Conservation (phyloP, 257 asterid species). For the Pogostemon cablin region DNA sequence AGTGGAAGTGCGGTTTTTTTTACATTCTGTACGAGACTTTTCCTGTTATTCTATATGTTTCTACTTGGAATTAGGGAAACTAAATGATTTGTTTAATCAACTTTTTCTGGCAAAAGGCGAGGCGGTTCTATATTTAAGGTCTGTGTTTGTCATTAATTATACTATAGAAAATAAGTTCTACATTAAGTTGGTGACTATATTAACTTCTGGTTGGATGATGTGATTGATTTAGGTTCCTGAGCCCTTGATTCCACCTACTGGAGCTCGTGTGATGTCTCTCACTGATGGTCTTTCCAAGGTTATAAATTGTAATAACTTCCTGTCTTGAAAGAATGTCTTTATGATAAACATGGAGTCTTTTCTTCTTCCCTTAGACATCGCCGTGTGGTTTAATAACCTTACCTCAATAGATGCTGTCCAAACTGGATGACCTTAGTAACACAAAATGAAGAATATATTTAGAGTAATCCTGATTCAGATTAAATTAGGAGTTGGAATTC, state of each 20-base stretch:
- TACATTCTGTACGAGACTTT: conserved; percentile 31
- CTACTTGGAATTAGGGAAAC: conserved; percentile 33
- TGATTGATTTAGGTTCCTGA: conserved; percentile 77
- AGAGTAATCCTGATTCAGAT: too few species aligned
- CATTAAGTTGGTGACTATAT: conserved; percentile 30
- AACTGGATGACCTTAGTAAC: neutral
- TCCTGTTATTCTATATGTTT: conserved; percentile 30
- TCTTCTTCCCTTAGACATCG: conserved; percentile 1
- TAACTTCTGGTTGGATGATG: conserved; percentile 33
- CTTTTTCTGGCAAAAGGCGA: conserved; percentile 59
- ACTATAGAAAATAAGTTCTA: conserved; percentile 18
- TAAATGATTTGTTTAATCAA: conserved; percentile 43
- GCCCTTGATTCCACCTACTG: conserved; percentile 92
- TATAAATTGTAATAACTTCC: conserved; percentile 32
- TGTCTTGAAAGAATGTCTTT: neutral
- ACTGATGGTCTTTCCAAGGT: conserved; percentile 99
- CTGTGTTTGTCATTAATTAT: conserved; percentile 37
- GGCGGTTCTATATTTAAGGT: conserved; percentile 96
- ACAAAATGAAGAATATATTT: too few species aligned
- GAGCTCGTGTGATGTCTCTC: conserved; percentile 99
- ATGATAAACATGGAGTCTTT: conserved; percentile 1
- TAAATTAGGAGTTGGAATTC: too few species aligned
- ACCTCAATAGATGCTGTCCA: conserved; percentile 7
- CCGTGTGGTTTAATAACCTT: conserved; percentile 2
- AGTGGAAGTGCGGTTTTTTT: conserved; percentile 20